phyloP scores from a whole-genome alignment of 1,284 basidiomycete species.

The Apiotrichum sp. region DNA sequence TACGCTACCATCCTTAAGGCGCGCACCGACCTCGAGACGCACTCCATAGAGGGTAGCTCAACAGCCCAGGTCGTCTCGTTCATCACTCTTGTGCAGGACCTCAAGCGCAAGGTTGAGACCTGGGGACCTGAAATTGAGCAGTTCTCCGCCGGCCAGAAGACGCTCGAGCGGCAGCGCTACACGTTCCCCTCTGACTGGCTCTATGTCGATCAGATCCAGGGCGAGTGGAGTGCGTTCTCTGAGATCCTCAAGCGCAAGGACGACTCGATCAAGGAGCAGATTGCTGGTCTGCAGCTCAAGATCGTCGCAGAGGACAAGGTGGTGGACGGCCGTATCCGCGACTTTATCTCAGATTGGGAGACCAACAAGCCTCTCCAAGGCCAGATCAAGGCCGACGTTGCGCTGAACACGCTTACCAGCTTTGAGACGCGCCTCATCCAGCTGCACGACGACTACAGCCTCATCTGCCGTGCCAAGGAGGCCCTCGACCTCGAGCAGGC shows the following conservation, averaged over 20 bases:
- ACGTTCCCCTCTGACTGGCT: conserved; percentile 97
- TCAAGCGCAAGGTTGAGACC: conserved; percentile 91
- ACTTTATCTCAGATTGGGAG: conserved; percentile 90
- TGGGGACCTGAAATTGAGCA: conserved; percentile 97
- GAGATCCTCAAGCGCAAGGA: conserved; percentile 98
- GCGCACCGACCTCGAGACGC: conserved; percentile 86
- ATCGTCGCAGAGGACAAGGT: conserved; percentile 99
- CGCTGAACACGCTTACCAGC: conserved; percentile 88
- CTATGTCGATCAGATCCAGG: conserved; percentile 92
- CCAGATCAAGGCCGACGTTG: conserved; percentile 86
- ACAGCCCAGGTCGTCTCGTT: conserved; percentile 97
- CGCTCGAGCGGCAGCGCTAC: conserved; percentile 90
- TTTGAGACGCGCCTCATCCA: conserved; percentile 86
- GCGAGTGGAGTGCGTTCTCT: conserved; percentile 97
- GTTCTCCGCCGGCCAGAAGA: conserved; percentile 91
- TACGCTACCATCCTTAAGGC: conserved; percentile 87
- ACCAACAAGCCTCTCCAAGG: conserved; percentile 75
- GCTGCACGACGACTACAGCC: conserved; percentile 86
- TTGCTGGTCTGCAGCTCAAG: conserved; percentile 89
- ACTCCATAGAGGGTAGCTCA: conserved; percentile 60
- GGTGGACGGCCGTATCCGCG: conserved; percentile 85
- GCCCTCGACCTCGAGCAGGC: conserved; percentile 88
- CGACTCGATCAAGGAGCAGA: conserved; percentile 94
- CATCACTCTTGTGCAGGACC: conserved; percentile 98
- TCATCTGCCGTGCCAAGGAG: conserved; percentile 92